Percentiles rank a stretch among this genome's conserved stretches.
Conservation (phyloP, 495 filamentous ascomycete genomes). For the Recurvomyces mirabilis region DNA sequence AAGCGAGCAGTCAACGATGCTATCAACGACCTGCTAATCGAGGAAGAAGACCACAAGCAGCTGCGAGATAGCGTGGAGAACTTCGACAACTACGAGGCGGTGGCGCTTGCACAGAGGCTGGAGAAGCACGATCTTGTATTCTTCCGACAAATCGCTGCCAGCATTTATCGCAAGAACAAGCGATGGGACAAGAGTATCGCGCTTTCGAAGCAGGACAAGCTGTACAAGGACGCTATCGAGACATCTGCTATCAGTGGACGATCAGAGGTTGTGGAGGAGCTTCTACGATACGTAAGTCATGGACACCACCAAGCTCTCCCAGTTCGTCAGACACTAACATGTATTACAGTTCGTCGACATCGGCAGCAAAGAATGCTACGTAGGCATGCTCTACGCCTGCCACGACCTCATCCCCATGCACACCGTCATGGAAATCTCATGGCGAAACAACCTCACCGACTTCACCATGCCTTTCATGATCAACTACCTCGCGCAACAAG, state of each 20-base stretch:
- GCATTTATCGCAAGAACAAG: slow-evolving; percentile 99
- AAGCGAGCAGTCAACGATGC: slow-evolving; percentile 96
- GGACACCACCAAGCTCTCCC: neutral
- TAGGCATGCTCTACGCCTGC: slow-evolving; percentile 97
- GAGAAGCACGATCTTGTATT: slow-evolving; percentile 97
- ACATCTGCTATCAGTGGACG: slow-evolving; percentile 93
- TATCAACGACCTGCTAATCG: slow-evolving; percentile 95
- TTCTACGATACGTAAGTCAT: slow-evolving; percentile 91
- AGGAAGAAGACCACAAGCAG: slow-evolving; percentile 99
- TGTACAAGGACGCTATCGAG: slow-evolving; percentile 99
- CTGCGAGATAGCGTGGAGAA: slow-evolving; percentile 95
- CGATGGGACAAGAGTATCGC: slow-evolving; percentile 99
- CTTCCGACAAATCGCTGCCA: slow-evolving; percentile 97
- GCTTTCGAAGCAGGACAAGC: slow-evolving; percentile 96
- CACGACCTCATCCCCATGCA: slow-evolving; percentile 93
- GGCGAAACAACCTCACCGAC: slow-evolving; percentile 89
- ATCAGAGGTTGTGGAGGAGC: slow-evolving; percentile 83
- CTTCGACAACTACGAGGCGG: slow-evolving; percentile 96
- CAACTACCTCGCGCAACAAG: slow-evolving; percentile 87
- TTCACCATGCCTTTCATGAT: slow-evolving; percentile 99
- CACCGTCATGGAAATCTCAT: slow-evolving; percentile 88
- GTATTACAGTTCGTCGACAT: slow-evolving; percentile 85
- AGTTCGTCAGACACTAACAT: neutral
- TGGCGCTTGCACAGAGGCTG: slow-evolving; percentile 85
- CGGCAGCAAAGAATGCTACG: slow-evolving; percentile 97